These are phyloP conservation scores for Pythium myriotylum DNA, from an alignment of 352 stramenopile genomes.

Conservation along the genomic window DNA sequence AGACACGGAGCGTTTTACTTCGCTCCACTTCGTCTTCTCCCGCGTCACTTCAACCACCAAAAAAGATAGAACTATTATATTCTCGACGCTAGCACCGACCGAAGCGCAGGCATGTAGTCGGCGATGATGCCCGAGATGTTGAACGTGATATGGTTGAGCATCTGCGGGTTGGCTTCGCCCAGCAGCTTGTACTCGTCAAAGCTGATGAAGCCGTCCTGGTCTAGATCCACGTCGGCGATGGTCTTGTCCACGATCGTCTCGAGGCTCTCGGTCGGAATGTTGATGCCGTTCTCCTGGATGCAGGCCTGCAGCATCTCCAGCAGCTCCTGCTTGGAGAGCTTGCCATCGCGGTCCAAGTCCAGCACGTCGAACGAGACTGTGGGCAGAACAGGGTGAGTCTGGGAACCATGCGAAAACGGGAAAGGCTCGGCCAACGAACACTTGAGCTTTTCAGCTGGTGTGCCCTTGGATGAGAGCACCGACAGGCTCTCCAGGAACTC, in stretches of 20 bases:
- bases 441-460: conserved; percentile 66
- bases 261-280: conserved; percentile 66
- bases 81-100: conserved; percentile 40
- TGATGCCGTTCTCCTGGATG: conserved; percentile 76
- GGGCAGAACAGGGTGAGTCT: background rate
- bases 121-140: conserved; percentile 76
- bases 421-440: conserved; percentile 40
- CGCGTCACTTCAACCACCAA: conserved; percentile 9
- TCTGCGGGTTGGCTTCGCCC: conserved; percentile 63
- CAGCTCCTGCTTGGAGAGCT: conserved; percentile 71
- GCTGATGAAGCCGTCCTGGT: conserved; percentile 74
- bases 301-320: conserved; percentile 73
- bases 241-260: conserved; percentile 72
- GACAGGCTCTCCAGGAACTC: conserved; percentile 81
- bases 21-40: background rate
- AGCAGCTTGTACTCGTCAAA: conserved; percentile 74
- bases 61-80: conserved; percentile 22
- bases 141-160: conserved; percentile 83
- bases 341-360: conserved; percentile 73
- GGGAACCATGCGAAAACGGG: background rate
- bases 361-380: conserved; percentile 81
- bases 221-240: conserved; percentile 64
- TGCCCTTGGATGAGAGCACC: conserved; percentile 70
- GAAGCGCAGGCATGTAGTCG: conserved; percentile 75
- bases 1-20: background rate